Evolutionary conservation across 257 asterid genomes (phyloP).

Genomic region (Solanum corneliomulleri): DNA sequence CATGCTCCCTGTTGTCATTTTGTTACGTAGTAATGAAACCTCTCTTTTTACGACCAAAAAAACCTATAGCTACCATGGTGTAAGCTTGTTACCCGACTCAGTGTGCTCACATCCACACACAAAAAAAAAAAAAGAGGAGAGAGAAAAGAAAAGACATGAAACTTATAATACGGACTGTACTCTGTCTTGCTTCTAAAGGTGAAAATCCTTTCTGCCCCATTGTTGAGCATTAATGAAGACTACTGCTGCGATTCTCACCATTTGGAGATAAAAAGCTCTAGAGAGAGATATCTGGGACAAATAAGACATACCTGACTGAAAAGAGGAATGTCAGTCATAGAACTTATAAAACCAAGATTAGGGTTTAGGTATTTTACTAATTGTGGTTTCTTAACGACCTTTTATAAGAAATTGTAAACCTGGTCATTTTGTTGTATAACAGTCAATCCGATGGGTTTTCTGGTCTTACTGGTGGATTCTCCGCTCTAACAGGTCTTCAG

Average conservation of each 20-base stretch:
- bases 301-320: background rate
- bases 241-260: background rate
- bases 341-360: background rate
- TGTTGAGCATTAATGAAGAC: background rate
- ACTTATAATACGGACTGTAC: background rate
- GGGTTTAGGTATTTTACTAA: background rate
- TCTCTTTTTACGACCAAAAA: background rate
- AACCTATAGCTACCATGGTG: background rate
- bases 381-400: background rate
- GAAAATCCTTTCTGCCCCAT: background rate
- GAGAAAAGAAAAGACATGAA: background rate
- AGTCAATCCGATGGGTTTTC: background rate
- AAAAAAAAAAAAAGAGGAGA: background rate
- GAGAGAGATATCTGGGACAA: background rate
- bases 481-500: background rate
- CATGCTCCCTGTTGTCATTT: background rate
- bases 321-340: background rate
- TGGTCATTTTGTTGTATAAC: background rate
- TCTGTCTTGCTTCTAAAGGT: background rate
- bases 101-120: background rate
- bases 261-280: background rate
- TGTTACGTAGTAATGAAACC: background rate
- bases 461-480: background rate
- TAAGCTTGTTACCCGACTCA: background rate
- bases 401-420: background rate